Conservation (phyloP, 1,284 basidiomycete species). For the Taiwanofungus camphoratus region DNA sequence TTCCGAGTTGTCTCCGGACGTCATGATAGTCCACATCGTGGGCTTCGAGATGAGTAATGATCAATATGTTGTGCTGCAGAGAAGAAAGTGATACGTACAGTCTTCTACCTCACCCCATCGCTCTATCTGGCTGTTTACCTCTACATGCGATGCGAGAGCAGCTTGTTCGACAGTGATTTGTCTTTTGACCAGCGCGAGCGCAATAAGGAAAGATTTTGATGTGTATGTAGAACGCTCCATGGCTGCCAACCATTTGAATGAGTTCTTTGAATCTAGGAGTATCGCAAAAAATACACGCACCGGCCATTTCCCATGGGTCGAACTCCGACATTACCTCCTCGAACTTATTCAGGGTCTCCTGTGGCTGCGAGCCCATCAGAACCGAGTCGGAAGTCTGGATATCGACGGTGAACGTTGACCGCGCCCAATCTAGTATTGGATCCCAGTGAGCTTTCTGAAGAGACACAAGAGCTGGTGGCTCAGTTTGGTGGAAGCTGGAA, state of each 20-base stretch:
- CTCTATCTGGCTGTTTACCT: conserved; percentile 93
- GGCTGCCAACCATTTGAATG: conserved; percentile 39
- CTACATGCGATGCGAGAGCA: conserved; percentile 81
- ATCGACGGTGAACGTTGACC: conserved; percentile 58
- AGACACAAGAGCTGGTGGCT: conserved; percentile 70
- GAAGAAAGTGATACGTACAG: conserved; percentile 53
- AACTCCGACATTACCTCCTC: conserved; percentile 53
- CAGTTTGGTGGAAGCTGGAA: conserved; percentile 76
- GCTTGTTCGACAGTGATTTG: conserved; percentile 81
- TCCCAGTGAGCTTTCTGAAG: conserved; percentile 90
- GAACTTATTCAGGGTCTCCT: conserved; percentile 60
- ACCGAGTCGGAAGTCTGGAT: conserved; percentile 68
- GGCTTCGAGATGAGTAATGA: conserved; percentile 40
- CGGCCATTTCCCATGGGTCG: conserved; percentile 84
- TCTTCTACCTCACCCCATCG: conserved; percentile 99
- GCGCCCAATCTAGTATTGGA: conserved; percentile 81
- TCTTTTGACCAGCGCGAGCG: conserved; percentile 76
- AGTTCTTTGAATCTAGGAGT: background rate
- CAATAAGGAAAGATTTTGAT: conserved; percentile 90
- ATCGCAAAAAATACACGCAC: conserved; percentile 38
- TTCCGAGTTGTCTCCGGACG: conserved; percentile 82
- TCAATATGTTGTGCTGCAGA: background rate
- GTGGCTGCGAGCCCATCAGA: conserved; percentile 61
- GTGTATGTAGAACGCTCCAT: conserved; percentile 90
- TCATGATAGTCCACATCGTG: conserved; percentile 98